A percentile compares a stretch with the other conserved stretches of the same genome.
Conservation (phyloP, 495 filamentous ascomycete genomes). For the Schizothecium vesticola region DNA sequence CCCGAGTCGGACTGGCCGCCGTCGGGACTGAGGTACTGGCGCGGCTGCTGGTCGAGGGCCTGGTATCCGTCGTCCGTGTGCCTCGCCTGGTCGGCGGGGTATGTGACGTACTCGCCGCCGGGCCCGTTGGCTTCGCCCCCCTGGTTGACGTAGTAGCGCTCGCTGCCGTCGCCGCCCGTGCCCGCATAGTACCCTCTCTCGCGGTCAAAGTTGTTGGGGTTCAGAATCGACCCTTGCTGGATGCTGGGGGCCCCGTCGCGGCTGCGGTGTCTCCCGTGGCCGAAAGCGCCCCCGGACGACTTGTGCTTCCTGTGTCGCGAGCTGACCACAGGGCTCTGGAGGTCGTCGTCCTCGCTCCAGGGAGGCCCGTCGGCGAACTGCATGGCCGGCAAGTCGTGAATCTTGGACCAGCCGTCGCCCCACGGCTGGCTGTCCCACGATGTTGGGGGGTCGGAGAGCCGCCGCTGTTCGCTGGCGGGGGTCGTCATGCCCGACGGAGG, state of each 20-base stretch:
- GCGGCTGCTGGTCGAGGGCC: slow-evolving; percentile 34
- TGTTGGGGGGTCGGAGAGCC: slow-evolving; percentile 74
- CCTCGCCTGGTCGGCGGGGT: slow-evolving; percentile 60
- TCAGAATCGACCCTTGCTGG: slow-evolving; percentile 39
- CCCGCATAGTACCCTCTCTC: slow-evolving; percentile 62
- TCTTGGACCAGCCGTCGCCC: slow-evolving; percentile 38
- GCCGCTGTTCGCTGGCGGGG: slow-evolving; percentile 72
- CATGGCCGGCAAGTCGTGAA: slow-evolving; percentile 71
- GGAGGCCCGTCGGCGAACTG: slow-evolving; percentile 88
- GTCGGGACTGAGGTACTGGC: slow-evolving; percentile 54
- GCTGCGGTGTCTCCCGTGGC: slow-evolving; percentile 42
- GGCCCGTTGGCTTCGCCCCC: slow-evolving; percentile 65
- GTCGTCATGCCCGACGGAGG: slow-evolving; percentile 72
- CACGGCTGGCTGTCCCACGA: slow-evolving; percentile 50
- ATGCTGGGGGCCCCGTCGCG: slow-evolving; percentile 21
- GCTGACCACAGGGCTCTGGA: slow-evolving; percentile 81
- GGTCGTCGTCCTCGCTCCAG: slow-evolving; percentile 95
- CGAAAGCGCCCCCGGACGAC: slow-evolving; percentile 51
- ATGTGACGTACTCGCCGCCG: slow-evolving; percentile 75
- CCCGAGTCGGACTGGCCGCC: slow-evolving; percentile 48
- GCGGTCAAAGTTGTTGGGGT: slow-evolving; percentile 38
- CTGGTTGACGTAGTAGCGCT: slow-evolving; percentile 72
- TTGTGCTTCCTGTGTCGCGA: slow-evolving; percentile 81
- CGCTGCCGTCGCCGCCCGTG: slow-evolving; percentile 65
- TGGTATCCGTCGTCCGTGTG: slow-evolving; percentile 47